phyloP scores from a whole-genome alignment of 179 eudicot species.

The Camellia oleifera region DNA sequence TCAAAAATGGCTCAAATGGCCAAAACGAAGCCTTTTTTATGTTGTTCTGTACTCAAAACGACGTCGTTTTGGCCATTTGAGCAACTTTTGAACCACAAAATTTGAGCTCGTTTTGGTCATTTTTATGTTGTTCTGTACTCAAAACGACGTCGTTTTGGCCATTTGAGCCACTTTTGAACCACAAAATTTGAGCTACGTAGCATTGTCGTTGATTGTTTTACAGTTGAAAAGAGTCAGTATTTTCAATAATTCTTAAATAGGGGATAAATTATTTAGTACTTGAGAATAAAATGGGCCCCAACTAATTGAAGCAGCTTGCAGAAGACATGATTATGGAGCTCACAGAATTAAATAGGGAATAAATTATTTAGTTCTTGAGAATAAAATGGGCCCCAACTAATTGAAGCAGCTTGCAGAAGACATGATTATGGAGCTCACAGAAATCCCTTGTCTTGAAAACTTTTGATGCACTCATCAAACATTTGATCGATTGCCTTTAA shows the following conservation, averaged over 20 bases:
- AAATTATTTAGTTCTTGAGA: background rate
- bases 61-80: no score
- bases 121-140: no score
- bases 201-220: background rate
- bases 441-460: conserved; percentile 72
- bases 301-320: background rate
- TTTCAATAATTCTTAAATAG: background rate
- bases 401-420: conserved; percentile 6
- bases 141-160: no score
- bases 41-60: no score
- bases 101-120: no score
- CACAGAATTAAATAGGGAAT: conserved; percentile 28
- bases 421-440: conserved; percentile 28
- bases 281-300: background rate
- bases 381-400: background rate
- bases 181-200: no score
- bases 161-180: no score
- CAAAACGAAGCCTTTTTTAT: no score
- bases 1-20: no score
- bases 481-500: conserved; percentile 57
- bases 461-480: conserved; percentile 83
- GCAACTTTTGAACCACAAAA: no score
- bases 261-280: background rate
- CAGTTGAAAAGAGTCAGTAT: background rate
- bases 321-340: conserved; percentile 8